Evolutionary conservation across 345 rosid species (phyloP), one percentile per base, ranked within the genome.

Genomic region (Anastatica hierochuntica): DNA sequence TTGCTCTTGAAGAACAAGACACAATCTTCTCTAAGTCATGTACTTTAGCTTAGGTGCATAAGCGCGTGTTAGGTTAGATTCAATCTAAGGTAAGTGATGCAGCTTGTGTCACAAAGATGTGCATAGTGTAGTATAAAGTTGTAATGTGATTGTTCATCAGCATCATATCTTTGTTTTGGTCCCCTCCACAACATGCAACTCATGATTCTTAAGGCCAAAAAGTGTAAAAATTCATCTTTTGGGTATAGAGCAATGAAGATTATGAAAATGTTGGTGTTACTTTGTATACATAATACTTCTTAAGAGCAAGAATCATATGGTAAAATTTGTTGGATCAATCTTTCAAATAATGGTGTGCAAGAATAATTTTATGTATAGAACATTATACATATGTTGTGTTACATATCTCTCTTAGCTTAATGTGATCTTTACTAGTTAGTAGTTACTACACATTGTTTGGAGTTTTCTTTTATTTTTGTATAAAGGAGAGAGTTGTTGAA

Each of bases 41-140:
- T 26, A 37, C 17, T 41, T 40, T 14, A 24, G 52, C 38, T 9
- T 52, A 48, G 43, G 51, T 56, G 63, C 3, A 56, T 13, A 40
- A 41, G 24, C 19, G 45, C 8, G 45, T 48, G 52, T 56, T 64
- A 56, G 69, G 63, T 56, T 56, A 65, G 63, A 57, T 42, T 57
- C 24, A 12, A 39, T 65, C 31, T n/a, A 44, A 39, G 50, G 57
- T 40, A 42, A 56, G 36, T 56, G 57, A 56, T 64, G 44, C 19
- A 45, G 35, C 19, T 8, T 45, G 41, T 63, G 61, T 63, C 68
- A 63, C 49, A 21, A 20, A 27, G 34, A 54, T 46, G 49, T 37
- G 26, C 19, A 27, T 4, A 45, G 48, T 53, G 42, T 37, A 31
- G 62, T 24, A 46, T 8, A 46, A 54, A 38, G 56, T 38, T 46